Evolutionary conservation across 495 filamentous ascomycete genomes (phyloP).

Genomic region (Aspergillus biplanus): DNA sequence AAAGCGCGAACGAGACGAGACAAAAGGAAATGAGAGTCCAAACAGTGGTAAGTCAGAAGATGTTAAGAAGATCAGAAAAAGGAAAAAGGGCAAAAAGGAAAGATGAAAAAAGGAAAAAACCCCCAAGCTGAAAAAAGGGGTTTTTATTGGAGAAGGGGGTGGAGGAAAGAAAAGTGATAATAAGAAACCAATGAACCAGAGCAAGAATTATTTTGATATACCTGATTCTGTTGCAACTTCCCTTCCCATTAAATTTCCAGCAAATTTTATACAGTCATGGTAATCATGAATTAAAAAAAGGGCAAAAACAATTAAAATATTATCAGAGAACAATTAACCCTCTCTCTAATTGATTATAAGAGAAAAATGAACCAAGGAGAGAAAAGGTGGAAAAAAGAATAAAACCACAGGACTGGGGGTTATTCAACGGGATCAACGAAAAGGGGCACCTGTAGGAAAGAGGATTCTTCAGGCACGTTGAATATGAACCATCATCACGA

Average conservation of each 20-base stretch:
- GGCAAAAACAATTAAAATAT: slow-evolving; percentile 8
- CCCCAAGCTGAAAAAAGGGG: slow-evolving; percentile 21
- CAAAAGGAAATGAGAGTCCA: slow-evolving; percentile 11
- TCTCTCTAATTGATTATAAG: neutral
- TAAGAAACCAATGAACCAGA: slow-evolving; percentile 1
- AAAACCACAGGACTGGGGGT: neutral
- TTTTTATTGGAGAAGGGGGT: slow-evolving; percentile 12
- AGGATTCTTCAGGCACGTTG: slow-evolving; percentile 11
- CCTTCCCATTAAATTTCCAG: no score
- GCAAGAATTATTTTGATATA: no score
- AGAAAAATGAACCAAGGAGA: neutral
- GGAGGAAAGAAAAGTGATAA: slow-evolving; percentile 1
- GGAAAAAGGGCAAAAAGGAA: slow-evolving; percentile 1
- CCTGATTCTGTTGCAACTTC: no score
- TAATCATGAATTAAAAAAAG: slow-evolving; percentile 2
- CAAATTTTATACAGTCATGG: no score
- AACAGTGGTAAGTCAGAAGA: neutral
- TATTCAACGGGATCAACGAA: slow-evolving; percentile 22
- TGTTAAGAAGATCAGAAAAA: slow-evolving; percentile 7
- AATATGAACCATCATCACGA: slow-evolving; percentile 15
- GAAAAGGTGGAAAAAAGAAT: neutral
- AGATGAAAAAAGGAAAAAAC: slow-evolving; percentile 2
- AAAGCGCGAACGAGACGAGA: slow-evolving; percentile 14
- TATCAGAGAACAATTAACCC: neutral
- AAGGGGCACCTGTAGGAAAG: slow-evolving; percentile 13